Evolutionary conservation across 2,329 filamentous ascomycete genomes (phyloP), one percentile per base, ranked within the genome.

Genomic region (Monascus ruber): DNA sequence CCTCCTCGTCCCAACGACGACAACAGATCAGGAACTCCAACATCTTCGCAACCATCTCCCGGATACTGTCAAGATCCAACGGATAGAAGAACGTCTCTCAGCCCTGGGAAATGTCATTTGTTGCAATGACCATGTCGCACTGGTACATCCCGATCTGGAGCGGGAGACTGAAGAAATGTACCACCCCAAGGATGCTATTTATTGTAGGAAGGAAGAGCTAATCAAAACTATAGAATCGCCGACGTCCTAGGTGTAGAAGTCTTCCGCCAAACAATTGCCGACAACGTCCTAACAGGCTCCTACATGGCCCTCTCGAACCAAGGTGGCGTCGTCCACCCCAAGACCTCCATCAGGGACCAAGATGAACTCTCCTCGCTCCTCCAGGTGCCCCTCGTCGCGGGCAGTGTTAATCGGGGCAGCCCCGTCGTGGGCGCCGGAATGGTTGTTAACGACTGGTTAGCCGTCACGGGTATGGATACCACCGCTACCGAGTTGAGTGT

Each of bases 271-370:
- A 96, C 91, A 35, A 83, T 98, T 44, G 87, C 89, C 55, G 88
- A 95, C 67, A 95, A 96, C 60, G 91, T 98, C 42, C 79, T 98
- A 26, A 91, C 93, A 31, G 91, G 91, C 44, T 87, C 81, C 37
- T 98, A 98, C 73, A 96, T 96, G 88, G 78, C 84, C 40, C 74
- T 98, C 45, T 89, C 83, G 55, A 98, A 98, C 72, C 85, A 89
- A 66, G 91, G 91, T 50, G 91, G 91, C 8, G 83, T 98, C 52
- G 91, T 98, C 36, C 91, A 98, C 63, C 89, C 91, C 52, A 95
- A 95, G 74, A 96, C 91, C 32, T 83, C 78, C 50, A 91, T 96
- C 58, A 86, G 94, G 67, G 91, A 98, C 65, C 91, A 98, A 73
- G 91, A 98, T 63, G 91, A 98, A 71, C 77, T 98, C 48, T 88